A percentile compares a stretch with the other conserved stretches of the same genome.
Evolutionary conservation across 345 rosid genomes (phyloP).

Genomic region (Camelina neglecta): DNA sequence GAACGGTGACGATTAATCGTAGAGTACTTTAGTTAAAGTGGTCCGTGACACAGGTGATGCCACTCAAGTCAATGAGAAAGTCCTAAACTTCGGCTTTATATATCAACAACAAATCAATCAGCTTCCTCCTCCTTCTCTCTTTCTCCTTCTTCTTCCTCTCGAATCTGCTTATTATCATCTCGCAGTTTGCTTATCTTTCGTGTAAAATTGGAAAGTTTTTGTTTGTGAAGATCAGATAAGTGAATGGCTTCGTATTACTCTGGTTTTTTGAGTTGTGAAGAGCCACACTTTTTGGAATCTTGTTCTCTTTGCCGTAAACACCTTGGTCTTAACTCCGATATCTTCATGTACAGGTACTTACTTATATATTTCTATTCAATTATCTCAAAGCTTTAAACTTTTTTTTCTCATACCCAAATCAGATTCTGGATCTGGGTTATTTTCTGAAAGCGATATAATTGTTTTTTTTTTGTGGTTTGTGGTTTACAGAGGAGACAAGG

Average conservation of each 20-base stretch:
- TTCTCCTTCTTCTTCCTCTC: slow-evolving; percentile 15
- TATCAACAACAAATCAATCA: slow-evolving; percentile 19
- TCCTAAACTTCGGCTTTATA: slow-evolving; percentile 35
- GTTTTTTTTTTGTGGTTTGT: background rate
- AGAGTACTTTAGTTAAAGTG: slow-evolving; percentile 6
- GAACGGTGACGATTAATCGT: slow-evolving; percentile 24
- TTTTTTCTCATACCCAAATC: background rate
- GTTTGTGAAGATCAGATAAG: background rate
- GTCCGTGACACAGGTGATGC: slow-evolving; percentile 27
- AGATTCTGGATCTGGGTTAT: slow-evolving; percentile 13
- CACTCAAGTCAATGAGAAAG: slow-evolving; percentile 35
- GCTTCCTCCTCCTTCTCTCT: slow-evolving; percentile 5
- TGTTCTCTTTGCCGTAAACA: slow-evolving; percentile 78
- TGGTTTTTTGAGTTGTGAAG: slow-evolving; percentile 33
- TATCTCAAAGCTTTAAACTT: background rate
- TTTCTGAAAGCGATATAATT: background rate
- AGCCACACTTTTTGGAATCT: slow-evolving; percentile 73
- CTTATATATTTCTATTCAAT: background rate
- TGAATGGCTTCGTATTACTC: slow-evolving; percentile 44
- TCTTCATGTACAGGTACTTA: slow-evolving; percentile 94
- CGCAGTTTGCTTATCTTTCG: background rate
- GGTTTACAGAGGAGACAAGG: slow-evolving; percentile 72
- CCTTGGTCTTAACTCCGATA: slow-evolving; percentile 69
- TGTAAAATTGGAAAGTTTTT: background rate
- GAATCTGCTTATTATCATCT: background rate